These are phyloP conservation scores for Thermothelomyces thermophilus DNA, from an alignment of 2,329 filamentous ascomycete species.

Conservation along the genomic window DNA sequence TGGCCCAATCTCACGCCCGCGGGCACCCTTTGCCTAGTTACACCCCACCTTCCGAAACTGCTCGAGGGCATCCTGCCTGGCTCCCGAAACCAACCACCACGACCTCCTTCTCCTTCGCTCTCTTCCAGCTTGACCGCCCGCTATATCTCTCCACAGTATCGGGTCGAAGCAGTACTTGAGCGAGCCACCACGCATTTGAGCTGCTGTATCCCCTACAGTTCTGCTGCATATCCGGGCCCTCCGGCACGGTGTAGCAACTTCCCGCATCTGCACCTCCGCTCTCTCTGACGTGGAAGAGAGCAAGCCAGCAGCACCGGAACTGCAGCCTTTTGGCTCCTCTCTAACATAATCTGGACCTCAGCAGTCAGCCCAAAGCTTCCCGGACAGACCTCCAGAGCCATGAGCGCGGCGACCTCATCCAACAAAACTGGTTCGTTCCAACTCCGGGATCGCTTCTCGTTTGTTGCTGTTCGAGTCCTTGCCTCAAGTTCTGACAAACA, in stretches of 20 bases:
- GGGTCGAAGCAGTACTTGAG: too few relatives aligned
- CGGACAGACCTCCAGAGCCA: background rate
- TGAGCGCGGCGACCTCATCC: background rate
- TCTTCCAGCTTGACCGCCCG: too few relatives aligned
- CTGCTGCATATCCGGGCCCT: background rate
- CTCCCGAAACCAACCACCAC: slow-evolving; percentile 1
- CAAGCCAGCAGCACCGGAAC: background rate
- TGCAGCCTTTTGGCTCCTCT: background rate
- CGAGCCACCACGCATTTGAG: too few relatives aligned
- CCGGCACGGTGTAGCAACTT: background rate
- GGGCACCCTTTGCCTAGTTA: background rate
- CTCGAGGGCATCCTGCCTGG: background rate
- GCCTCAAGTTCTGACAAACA: background rate
- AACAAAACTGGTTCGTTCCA: background rate
- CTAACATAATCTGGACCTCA: background rate
- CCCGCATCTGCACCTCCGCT: background rate
- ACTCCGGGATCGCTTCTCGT: too few relatives aligned
- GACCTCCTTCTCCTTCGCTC: background rate
- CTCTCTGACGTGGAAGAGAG: background rate
- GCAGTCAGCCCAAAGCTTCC: background rate
- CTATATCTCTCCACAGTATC: too few relatives aligned
- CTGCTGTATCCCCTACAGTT: background rate
- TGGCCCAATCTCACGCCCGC: too few relatives aligned
- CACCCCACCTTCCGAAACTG: slow-evolving; percentile 17
- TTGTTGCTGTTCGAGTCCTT: background rate